Percentiles rank a stretch among this genome's conserved stretches.
These are phyloP conservation scores for Scopulariopsis brevicaulis DNA, from an alignment of 2,329 filamentous ascomycete genomes.

Conservation along the genomic window DNA sequence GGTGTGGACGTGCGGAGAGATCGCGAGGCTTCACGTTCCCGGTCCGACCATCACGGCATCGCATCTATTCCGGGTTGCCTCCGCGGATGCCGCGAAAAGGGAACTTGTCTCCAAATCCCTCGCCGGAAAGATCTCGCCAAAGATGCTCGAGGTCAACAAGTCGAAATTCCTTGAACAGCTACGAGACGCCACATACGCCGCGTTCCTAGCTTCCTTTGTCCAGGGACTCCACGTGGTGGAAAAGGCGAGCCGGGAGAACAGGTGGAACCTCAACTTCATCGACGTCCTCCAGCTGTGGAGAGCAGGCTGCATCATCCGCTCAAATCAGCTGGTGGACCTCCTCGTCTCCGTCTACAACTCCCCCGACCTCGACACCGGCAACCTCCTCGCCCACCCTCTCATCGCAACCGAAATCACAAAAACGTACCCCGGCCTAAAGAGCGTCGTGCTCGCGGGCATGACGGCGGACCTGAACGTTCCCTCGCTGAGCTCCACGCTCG, in stretches of 20 bases:
- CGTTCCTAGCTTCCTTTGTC: slow-evolving; percentile 50
- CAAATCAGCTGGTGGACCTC: slow-evolving; percentile 51
- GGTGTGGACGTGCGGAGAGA: slow-evolving; percentile 53
- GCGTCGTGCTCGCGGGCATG: slow-evolving; percentile 39
- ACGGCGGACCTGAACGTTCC: slow-evolving; percentile 49
- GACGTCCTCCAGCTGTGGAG: slow-evolving; percentile 52
- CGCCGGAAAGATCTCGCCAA: not conserved
- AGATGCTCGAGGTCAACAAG: slow-evolving; percentile 9
- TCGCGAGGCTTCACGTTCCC: slow-evolving; percentile 48
- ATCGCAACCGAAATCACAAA: slow-evolving; percentile 42
- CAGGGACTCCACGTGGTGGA: slow-evolving; percentile 57
- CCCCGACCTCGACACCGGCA: slow-evolving; percentile 24
- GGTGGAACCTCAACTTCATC: slow-evolving; percentile 44
- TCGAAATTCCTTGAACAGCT: slow-evolving; percentile 43
- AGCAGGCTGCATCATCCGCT: slow-evolving; percentile 60
- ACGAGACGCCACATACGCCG: slow-evolving; percentile 47
- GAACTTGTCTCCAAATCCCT: slow-evolving; percentile 20
- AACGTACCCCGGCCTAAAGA: slow-evolving; percentile 38
- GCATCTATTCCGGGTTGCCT: slow-evolving; percentile 53
- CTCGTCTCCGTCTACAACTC: slow-evolving; percentile 32
- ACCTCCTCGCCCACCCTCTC: slow-evolving; percentile 24
- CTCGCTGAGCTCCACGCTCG: slow-evolving; percentile 47
- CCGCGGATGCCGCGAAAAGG: slow-evolving; percentile 46
- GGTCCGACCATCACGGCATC: slow-evolving; percentile 51
- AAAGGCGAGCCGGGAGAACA: slow-evolving; percentile 41